A percentile compares a stretch with the other conserved stretches of the same genome.
Conservation (phyloP, 1,139 yeast species). For the Saccharomycopsis crataegensis region DNA sequence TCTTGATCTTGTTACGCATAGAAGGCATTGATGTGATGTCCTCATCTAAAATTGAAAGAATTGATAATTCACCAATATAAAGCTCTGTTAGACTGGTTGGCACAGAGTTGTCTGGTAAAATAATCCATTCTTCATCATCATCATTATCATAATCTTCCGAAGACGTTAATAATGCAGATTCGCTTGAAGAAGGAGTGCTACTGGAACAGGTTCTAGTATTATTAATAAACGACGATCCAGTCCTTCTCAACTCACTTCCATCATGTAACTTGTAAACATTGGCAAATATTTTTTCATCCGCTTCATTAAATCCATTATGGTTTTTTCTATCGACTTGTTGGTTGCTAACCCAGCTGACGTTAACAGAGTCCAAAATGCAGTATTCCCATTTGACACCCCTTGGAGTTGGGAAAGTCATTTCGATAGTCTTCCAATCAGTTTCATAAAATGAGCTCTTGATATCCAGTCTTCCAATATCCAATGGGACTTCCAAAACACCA, state of each 20-base stretch:
- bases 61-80: constrained; percentile 26
- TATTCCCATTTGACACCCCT: constrained; percentile 25
- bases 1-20: constrained; percentile 7
- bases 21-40: constrained; percentile 10
- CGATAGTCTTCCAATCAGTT: constrained; percentile 23
- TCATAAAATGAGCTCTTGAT: constrained; percentile 1
- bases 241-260: background rate
- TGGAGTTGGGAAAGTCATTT: constrained; percentile 23
- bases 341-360: constrained; percentile 24
- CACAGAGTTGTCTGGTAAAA: constrained; percentile 21
- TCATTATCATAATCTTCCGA: background rate
- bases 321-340: no score
- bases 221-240: background rate
- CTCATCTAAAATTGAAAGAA: constrained; percentile 16
- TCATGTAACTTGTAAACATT: background rate
- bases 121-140: constrained; percentile 28
- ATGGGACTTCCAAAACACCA: constrained; percentile 21
- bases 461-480: constrained; percentile 6
- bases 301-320: constrained; percentile 5
- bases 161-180: background rate
- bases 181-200: background rate
- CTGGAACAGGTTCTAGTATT: no score
- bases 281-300: constrained; percentile 9
- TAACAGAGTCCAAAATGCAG: constrained; percentile 25
- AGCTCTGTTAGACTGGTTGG: constrained; percentile 19